Conservation (phyloP, 495 filamentous ascomycete genomes). For the Trichoderma parareesei region DNA sequence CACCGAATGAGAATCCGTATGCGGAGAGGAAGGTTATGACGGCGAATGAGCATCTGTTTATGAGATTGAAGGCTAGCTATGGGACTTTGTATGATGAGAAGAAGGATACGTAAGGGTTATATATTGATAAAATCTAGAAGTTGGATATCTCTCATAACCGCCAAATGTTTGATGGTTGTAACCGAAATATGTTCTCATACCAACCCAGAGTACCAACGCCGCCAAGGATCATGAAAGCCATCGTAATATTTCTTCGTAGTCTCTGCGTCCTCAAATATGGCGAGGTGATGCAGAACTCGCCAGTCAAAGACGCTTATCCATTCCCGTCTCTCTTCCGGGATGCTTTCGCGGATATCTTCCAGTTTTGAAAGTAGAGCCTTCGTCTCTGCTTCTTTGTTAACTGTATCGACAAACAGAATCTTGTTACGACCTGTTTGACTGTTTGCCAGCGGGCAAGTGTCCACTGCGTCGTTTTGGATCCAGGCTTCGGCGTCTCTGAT, state of each 20-base stretch:
- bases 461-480: conserved; percentile 11
- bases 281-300: conserved; percentile 37
- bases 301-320: conserved; percentile 43
- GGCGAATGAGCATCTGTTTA: conserved; percentile 73
- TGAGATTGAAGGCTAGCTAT: conserved; percentile 70
- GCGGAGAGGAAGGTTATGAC: conserved; percentile 57
- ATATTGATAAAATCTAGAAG: background rate
- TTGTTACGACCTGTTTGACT: conserved; percentile 21
- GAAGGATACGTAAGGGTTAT: conserved; percentile 18
- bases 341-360: conserved; percentile 21
- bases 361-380: conserved; percentile 29
- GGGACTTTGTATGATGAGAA: conserved; percentile 38
- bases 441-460: background rate
- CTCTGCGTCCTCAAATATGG: conserved; percentile 25
- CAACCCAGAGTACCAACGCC: conserved; percentile 11
- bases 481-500: conserved; percentile 19
- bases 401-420: conserved; percentile 37
- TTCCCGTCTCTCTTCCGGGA: conserved; percentile 25
- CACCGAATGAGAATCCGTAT: conserved; percentile 33
- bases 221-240: conserved; percentile 13
- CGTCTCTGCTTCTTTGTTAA: conserved; percentile 29
- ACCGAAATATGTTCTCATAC: background rate
- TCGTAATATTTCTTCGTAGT: conserved; percentile 11
- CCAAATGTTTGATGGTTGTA: background rate
- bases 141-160: background rate